A percentile compares a stretch with the other conserved stretches of the same genome.
Conservation (phyloP, 441 rosid genomes). For the Arabidopsis lyrata region DNA sequence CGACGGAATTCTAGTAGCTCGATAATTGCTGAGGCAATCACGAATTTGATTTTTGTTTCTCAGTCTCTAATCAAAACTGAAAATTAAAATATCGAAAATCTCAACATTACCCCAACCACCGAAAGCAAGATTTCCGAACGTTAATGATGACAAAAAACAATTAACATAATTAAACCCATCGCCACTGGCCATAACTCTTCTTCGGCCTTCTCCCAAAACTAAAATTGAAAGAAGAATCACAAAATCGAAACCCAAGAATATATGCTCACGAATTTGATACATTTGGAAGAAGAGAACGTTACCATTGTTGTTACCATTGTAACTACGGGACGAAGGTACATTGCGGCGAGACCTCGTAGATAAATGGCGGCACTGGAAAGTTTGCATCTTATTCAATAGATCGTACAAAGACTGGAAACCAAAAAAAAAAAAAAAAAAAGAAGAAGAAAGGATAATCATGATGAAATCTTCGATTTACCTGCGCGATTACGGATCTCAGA, state of each 20-base stretch:
- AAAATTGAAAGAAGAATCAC: background rate
- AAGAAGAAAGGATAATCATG: background rate
- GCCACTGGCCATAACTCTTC: background rate
- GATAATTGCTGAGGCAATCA: background rate
- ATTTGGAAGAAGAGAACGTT: background rate
- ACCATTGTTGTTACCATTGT: background rate
- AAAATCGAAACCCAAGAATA: background rate
- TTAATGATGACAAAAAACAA: background rate
- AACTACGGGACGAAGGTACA: background rate
- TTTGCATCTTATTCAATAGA: background rate
- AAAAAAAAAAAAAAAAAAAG: too few relatives aligned
- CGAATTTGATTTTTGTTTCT: background rate
- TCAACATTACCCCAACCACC: background rate
- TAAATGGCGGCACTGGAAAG: background rate
- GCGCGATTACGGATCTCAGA: background rate
- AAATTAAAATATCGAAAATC: too few relatives aligned
- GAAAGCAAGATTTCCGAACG: background rate
- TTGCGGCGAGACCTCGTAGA: background rate
- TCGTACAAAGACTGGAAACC: background rate
- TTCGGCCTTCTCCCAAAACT: background rate
- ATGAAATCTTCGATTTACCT: background rate
- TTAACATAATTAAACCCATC: background rate
- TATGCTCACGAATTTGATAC: too few relatives aligned
- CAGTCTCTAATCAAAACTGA: background rate
- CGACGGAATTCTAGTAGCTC: background rate